Conservation (phyloP, 805 yeast species). For the Zygoascus ofunaensis region DNA sequence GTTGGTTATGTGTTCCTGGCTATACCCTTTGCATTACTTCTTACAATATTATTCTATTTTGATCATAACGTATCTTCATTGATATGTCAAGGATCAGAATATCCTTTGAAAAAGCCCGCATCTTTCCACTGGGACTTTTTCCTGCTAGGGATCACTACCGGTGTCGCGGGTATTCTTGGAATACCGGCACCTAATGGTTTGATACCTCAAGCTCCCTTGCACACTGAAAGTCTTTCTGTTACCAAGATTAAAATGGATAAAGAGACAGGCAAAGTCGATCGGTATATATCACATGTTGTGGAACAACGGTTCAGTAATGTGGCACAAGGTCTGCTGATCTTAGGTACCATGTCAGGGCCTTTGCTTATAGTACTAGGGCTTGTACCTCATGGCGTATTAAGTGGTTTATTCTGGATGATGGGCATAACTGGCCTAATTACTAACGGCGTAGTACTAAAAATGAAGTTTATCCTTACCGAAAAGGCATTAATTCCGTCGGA, state of each 20-base stretch:
- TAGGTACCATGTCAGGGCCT: slow-evolving; percentile 88
- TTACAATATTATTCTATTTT: slow-evolving; percentile 80
- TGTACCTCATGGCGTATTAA: slow-evolving; percentile 86
- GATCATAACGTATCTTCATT: slow-evolving; percentile 93
- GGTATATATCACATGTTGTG: slow-evolving; percentile 48
- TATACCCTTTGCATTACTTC: slow-evolving; percentile 79
- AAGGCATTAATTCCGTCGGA: slow-evolving; percentile 30
- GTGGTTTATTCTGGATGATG: slow-evolving; percentile 92
- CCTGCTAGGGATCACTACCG: slow-evolving; percentile 77
- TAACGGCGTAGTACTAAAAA: slow-evolving; percentile 53
- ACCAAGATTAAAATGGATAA: slow-evolving; percentile 29
- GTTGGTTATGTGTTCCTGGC: slow-evolving; percentile 81
- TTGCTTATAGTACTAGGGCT: slow-evolving; percentile 67
- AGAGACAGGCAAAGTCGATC: slow-evolving; percentile 1
- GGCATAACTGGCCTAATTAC: slow-evolving; percentile 69
- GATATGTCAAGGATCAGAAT: slow-evolving; percentile 81
- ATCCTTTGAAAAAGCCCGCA: slow-evolving; percentile 75
- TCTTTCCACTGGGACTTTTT: slow-evolving; percentile 90
- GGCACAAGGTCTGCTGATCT: slow-evolving; percentile 70
- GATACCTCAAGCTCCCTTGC: slow-evolving; percentile 95
- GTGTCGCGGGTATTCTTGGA: slow-evolving; percentile 78
- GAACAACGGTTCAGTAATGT: slow-evolving; percentile 86
- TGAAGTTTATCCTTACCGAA: slow-evolving; percentile 58
- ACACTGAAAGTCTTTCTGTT: slow-evolving; percentile 67
- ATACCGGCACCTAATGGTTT: slow-evolving; percentile 95